Percentiles rank a stretch among this genome's conserved stretches.
phyloP scores from a whole-genome alignment of 805 yeast genomes.

The Debaryomyces hansenii region DNA sequence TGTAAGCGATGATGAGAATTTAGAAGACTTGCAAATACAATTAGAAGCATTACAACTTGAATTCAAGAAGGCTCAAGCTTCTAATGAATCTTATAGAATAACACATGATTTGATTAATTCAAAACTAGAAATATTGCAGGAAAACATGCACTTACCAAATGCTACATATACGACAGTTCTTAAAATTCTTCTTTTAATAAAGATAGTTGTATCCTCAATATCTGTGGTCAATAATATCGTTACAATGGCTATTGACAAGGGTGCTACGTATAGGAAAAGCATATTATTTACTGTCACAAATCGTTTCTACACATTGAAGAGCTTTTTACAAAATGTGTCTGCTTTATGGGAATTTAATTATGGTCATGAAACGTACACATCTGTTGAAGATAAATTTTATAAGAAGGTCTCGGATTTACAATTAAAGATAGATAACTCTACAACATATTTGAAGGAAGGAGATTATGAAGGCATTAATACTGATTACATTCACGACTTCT shows the following conservation, averaged over 20 bases:
- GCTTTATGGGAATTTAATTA: slow-evolving; percentile 12
- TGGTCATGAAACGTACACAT: slow-evolving; percentile 1
- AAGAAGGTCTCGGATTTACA: slow-evolving; percentile 1
- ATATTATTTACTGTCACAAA: not conserved
- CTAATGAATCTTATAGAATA: slow-evolving; percentile 9
- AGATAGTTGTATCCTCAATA: not conserved
- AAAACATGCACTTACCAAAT: not conserved
- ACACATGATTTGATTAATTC: not conserved
- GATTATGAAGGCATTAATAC: slow-evolving; percentile 1
- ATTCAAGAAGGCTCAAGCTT: slow-evolving; percentile 10
- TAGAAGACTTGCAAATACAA: slow-evolving; percentile 2
- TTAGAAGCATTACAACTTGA: slow-evolving; percentile 16
- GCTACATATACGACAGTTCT: not conserved
- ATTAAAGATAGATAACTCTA: not conserved
- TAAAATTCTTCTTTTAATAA: not conserved
- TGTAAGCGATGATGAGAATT: not conserved
- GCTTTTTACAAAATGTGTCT: not conserved
- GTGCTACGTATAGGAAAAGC: not conserved
- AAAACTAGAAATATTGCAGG: not conserved
- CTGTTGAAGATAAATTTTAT: not conserved
- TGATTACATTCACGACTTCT: not conserved
- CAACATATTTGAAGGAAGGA: slow-evolving; percentile 2
- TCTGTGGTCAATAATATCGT: not conserved
- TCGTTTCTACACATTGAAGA: not conserved
- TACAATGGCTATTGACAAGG: not conserved